Percentiles rank a stretch among this genome's conserved stretches.
phyloP scores from a whole-genome alignment of 2,329 filamentous ascomycete genomes.

The Hypoxylon sp. region DNA sequence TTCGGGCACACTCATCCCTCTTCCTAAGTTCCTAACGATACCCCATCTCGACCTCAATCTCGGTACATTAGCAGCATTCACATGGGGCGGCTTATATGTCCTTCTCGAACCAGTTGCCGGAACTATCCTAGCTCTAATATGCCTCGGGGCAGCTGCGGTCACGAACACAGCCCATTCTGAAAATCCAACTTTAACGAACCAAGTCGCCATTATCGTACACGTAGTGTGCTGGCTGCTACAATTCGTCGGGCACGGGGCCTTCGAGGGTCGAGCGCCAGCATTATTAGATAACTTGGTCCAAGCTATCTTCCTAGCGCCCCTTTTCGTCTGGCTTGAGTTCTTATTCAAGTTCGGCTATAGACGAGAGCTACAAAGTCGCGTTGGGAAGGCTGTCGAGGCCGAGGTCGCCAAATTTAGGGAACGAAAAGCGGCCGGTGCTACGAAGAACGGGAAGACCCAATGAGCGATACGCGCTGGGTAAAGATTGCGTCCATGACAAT shows the following conservation, averaged over 20 bases:
- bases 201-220: constrained; percentile 76
- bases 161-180: constrained; percentile 81
- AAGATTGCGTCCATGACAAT: not conserved
- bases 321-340: constrained; percentile 97
- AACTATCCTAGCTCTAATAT: constrained; percentile 79
- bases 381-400: constrained; percentile 80
- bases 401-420: constrained; percentile 83
- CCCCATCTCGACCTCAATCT: constrained; percentile 78
- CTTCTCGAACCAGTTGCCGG: constrained; percentile 96
- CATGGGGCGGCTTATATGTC: constrained; percentile 86
- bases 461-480: constrained; percentile 49
- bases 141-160: constrained; percentile 81
- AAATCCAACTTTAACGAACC: constrained; percentile 64
- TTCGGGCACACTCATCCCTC: constrained; percentile 73
- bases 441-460: constrained; percentile 67
- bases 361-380: constrained; percentile 84
- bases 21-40: constrained; percentile 76
- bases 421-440: constrained; percentile 63
- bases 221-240: constrained; percentile 87
- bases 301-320: constrained; percentile 90
- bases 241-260: constrained; percentile 91
- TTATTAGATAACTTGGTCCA: constrained; percentile 93
- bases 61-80: constrained; percentile 73
- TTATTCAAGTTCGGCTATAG: constrained; percentile 93
- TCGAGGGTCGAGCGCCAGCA: constrained; percentile 89